These are phyloP conservation scores for Candida sonorensis DNA, from an alignment of 805 yeast species.

Conservation along the genomic window DNA sequence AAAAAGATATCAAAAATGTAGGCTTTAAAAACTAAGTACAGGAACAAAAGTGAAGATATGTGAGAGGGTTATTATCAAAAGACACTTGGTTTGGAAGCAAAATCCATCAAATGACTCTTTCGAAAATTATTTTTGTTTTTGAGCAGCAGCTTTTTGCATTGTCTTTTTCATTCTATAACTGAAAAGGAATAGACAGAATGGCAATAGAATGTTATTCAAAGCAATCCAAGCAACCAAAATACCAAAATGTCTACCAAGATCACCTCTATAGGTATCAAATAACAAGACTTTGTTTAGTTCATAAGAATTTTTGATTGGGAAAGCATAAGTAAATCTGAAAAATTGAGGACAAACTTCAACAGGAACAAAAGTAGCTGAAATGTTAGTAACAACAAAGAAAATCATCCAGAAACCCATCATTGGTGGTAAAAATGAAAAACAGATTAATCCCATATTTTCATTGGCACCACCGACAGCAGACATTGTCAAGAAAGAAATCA, in stretches of 20 bases:
- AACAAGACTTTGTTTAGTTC: conserved; percentile 56
- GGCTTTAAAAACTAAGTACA: too few species aligned
- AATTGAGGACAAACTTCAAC: conserved; percentile 51
- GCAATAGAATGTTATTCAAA: conserved; percentile 36
- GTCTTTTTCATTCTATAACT: conserved; percentile 29
- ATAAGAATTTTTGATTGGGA: conserved; percentile 63
- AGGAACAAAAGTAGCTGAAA: conserved; percentile 64
- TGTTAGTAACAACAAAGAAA: conserved; percentile 62
- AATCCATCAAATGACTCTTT: too few species aligned
- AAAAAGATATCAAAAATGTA: too few species aligned
- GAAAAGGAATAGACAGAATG: conserved; percentile 38
- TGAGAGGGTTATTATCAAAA: too few species aligned
- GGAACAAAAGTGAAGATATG: too few species aligned
- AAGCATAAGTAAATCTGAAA: conserved; percentile 57
- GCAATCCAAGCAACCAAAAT: conserved; percentile 56
- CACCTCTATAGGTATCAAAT: conserved; percentile 48
- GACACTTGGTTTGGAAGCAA: too few species aligned
- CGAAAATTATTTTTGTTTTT: too few species aligned
- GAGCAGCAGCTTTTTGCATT: too few species aligned
- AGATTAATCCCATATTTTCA: conserved; percentile 53
- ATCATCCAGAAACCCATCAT: conserved; percentile 65
- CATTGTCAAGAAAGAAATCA: conserved; percentile 61
- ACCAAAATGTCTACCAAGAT: conserved; percentile 55
- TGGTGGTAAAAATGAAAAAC: conserved; percentile 53
- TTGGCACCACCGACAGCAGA: conserved; percentile 71